Conservation (phyloP, 306 rosid genomes). For the Cicer bijugum region DNA sequence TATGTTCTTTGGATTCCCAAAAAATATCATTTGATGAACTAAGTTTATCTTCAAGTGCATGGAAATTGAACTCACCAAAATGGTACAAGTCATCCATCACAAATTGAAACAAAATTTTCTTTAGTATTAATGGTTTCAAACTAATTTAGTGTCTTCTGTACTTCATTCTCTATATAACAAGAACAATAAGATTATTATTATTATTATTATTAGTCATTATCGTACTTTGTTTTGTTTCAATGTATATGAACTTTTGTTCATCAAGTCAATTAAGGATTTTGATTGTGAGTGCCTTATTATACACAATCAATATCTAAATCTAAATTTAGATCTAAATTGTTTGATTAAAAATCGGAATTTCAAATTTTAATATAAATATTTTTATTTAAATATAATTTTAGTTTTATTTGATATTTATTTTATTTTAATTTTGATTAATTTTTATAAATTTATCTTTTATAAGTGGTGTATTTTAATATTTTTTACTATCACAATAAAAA, state of each 20-base stretch:
- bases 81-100: constrained; percentile 49
- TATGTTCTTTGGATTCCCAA: constrained; percentile 34
- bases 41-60: constrained; percentile 42
- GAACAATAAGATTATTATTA: neutral
- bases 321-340: too few relatives aligned
- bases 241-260: neutral
- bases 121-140: constrained; percentile 13
- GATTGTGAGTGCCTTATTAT: too few relatives aligned
- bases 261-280: neutral
- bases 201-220: neutral
- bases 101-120: constrained; percentile 23
- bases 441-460: too few relatives aligned
- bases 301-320: too few relatives aligned
- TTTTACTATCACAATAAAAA: too few relatives aligned
- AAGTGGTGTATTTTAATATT: too few relatives aligned
- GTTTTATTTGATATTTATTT: too few relatives aligned
- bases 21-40: constrained; percentile 42
- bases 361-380: too few relatives aligned
- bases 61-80: constrained; percentile 38
- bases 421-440: too few relatives aligned
- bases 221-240: neutral
- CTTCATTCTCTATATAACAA: constrained; percentile 10
- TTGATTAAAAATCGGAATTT: too few relatives aligned
- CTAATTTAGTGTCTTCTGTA: neutral
- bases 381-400: too few relatives aligned